phyloP scores from a whole-genome alignment of 441 rosid species.

The Gossypium lobatum region DNA sequence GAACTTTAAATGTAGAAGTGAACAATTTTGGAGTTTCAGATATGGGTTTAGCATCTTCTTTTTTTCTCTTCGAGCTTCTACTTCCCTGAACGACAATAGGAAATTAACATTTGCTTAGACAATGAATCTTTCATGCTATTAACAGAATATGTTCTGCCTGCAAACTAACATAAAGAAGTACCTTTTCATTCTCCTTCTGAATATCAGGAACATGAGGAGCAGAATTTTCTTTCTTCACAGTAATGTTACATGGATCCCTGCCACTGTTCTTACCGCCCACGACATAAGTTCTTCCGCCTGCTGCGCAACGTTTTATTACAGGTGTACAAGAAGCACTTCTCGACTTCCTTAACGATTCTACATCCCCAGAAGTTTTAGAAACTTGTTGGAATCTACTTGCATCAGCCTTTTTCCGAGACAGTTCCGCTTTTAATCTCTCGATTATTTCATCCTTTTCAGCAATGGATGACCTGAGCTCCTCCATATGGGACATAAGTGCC shows the following conservation, averaged over 20 bases:
- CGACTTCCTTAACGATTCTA: slow-evolving; percentile 42
- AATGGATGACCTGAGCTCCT: slow-evolving; percentile 50
- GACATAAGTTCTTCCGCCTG: slow-evolving; percentile 21
- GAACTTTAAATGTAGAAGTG: slow-evolving; percentile 58
- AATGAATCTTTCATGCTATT: background rate
- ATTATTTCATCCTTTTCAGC: slow-evolving; percentile 57
- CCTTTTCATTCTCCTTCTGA: slow-evolving; percentile 31
- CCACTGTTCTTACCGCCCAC: slow-evolving; percentile 8
- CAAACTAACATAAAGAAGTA: slow-evolving; percentile 15
- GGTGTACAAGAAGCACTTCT: slow-evolving; percentile 34
- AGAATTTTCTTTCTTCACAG: slow-evolving; percentile 40
- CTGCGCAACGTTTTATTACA: slow-evolving; percentile 31
- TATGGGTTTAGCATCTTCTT: slow-evolving; percentile 14
- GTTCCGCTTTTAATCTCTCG: slow-evolving; percentile 32
- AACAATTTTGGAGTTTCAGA: slow-evolving; percentile 58
- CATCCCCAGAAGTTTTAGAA: slow-evolving; percentile 37
- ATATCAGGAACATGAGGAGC: slow-evolving; percentile 16
- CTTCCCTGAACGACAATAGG: slow-evolving; percentile 35
- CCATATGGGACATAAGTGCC: slow-evolving; percentile 37
- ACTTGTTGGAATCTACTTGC: slow-evolving; percentile 35
- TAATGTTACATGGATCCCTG: slow-evolving; percentile 3
- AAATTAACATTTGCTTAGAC: background rate
- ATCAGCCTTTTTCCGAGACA: slow-evolving; percentile 45
- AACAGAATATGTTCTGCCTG: background rate
- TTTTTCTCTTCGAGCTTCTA: slow-evolving; percentile 57